A percentile compares a stretch with the other conserved stretches of the same genome.
Conservation (phyloP, 2,329 filamentous ascomycete species). For the Fusarium mundagurra region DNA sequence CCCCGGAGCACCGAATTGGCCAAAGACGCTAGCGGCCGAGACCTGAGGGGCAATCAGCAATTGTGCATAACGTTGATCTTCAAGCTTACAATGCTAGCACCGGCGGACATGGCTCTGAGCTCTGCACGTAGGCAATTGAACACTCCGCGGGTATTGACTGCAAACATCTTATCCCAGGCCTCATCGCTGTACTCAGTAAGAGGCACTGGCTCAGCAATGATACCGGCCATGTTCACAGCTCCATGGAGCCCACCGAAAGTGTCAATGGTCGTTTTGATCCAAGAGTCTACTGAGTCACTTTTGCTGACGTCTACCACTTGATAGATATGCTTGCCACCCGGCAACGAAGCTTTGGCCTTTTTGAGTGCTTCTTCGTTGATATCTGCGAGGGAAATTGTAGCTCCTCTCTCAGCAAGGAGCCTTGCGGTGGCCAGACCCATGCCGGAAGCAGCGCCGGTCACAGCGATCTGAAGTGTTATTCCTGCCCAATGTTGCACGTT, state of each 20-base stretch:
- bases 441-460: constrained; percentile 34
- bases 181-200: constrained; percentile 51
- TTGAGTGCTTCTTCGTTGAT: constrained; percentile 24
- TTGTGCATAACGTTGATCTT: constrained; percentile 46
- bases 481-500: accelerated
- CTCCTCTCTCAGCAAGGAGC: constrained; percentile 27
- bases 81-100: constrained; percentile 26
- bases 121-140: constrained; percentile 63
- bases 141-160: constrained; percentile 57
- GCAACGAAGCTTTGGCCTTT: neutral
- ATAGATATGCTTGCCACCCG: neutral
- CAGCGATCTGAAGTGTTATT: constrained; percentile 13
- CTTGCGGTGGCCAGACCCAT: constrained; percentile 38
- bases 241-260: constrained; percentile 52
- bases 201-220: constrained; percentile 8
- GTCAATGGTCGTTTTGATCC: constrained; percentile 46
- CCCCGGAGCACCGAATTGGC: constrained; percentile 45
- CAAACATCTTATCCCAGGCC: constrained; percentile 54
- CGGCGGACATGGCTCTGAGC: constrained; percentile 49
- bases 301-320: constrained; percentile 25
- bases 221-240: constrained; percentile 53
- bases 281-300: constrained; percentile 26
- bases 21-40: constrained; percentile 46
- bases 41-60: constrained; percentile 42
- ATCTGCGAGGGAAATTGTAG: constrained; percentile 35